Percentiles rank a stretch among this genome's conserved stretches.
Conservation (phyloP, 495 filamentous ascomycete species). For the Annulohypoxylon nitens region DNA sequence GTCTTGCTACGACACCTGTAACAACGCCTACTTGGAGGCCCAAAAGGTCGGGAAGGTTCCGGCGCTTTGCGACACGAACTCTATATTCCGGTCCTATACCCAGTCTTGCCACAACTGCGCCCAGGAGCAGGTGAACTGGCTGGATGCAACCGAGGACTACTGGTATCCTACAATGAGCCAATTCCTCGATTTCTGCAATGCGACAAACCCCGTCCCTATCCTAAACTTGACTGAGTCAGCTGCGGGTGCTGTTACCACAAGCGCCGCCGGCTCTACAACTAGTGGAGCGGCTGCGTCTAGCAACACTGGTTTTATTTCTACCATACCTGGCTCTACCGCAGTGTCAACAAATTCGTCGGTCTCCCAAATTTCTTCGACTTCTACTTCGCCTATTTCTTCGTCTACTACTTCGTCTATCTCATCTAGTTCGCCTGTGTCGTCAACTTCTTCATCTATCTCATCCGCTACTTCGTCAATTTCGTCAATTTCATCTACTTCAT, state of each 20-base stretch:
- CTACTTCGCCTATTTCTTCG: conserved; percentile 22
- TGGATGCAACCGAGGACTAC: conserved; percentile 43
- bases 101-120: conserved; percentile 60
- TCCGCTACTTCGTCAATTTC: background rate
- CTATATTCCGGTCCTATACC: conserved; percentile 56
- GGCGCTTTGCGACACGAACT: conserved; percentile 59
- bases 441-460: conserved; percentile 6
- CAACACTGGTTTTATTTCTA: conserved; percentile 33
- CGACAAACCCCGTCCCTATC: conserved; percentile 1
- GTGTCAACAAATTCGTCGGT: conserved; percentile 27
- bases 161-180: conserved; percentile 42
- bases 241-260: conserved; percentile 39
- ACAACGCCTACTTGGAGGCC: conserved; percentile 62
- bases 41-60: conserved; percentile 61
- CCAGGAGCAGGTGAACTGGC: conserved; percentile 26
- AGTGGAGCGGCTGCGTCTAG: conserved; percentile 47
- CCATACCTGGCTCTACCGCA: conserved; percentile 28
- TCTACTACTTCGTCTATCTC: conserved; percentile 12
- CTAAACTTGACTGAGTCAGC: conserved; percentile 19
- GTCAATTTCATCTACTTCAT: conserved; percentile 17
- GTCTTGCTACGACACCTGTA: conserved; percentile 68
- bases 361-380: conserved; percentile 24
- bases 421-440: conserved; percentile 10
- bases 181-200: conserved; percentile 53
- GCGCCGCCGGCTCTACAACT: conserved; percentile 33